These are phyloP conservation scores for Nemania bipapillata DNA, from an alignment of 2,329 filamentous ascomycete species.

Conservation along the genomic window DNA sequence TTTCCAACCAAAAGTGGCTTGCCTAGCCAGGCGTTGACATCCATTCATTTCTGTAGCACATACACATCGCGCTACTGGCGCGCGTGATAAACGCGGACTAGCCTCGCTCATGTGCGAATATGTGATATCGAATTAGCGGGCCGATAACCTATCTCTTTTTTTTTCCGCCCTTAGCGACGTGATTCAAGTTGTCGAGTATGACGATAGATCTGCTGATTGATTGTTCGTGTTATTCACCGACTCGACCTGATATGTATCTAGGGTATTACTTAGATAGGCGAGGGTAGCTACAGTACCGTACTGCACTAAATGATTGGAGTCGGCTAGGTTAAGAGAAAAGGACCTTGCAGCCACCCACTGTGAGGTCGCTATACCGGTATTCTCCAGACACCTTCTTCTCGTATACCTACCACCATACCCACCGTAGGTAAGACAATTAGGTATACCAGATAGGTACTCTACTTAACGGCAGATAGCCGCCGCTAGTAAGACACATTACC, in stretches of 20 bases:
- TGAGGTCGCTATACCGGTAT: no score
- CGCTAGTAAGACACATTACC: not conserved
- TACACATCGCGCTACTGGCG: not conserved
- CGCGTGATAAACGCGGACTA: not conserved
- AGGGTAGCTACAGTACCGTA: not conserved
- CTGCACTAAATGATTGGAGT: not conserved
- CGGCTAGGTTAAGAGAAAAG: no score
- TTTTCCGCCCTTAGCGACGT: not conserved
- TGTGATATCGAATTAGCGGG: not conserved
- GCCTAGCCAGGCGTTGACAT: not conserved
- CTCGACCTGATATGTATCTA: not conserved
- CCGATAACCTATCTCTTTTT: not conserved
- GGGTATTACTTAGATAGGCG: not conserved
- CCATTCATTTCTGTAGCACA: not conserved
- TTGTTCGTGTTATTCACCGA: not conserved
- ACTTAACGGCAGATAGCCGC: not conserved
- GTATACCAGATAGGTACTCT: not conserved
- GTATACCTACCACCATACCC: not conserved
- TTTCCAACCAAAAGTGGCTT: not conserved
- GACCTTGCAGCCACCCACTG: not conserved
- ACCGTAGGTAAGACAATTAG: not conserved
- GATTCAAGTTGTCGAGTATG: not conserved
- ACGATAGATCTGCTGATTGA: not conserved
- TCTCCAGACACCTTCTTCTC: no score
- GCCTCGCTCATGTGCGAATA: not conserved